These are phyloP conservation scores for Aspergillus sp. DNA, from an alignment of 2,329 filamentous ascomycete species.

Conservation along the genomic window DNA sequence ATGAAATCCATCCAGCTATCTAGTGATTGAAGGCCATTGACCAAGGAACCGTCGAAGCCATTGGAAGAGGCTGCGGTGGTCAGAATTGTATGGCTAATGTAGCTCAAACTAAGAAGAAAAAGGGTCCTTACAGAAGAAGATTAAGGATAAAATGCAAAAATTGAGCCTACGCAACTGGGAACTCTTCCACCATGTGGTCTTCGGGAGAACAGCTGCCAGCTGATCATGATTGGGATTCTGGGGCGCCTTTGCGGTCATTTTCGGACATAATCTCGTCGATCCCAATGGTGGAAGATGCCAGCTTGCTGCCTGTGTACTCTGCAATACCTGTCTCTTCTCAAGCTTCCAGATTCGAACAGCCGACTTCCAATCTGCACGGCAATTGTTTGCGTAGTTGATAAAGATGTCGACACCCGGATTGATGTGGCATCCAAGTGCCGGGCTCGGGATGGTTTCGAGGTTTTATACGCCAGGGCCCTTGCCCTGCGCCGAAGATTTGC, in stretches of 20 bases:
- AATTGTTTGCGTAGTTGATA: too few species aligned
- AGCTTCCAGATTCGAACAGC: too few species aligned
- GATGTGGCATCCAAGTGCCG: too few species aligned
- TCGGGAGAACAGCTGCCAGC: background rate
- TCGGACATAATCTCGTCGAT: slow-evolving; percentile 19
- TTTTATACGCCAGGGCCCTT: too few species aligned
- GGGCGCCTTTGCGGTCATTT: background rate
- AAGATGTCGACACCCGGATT: too few species aligned
- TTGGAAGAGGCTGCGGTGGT: slow-evolving; percentile 10
- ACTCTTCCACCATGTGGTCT: background rate
- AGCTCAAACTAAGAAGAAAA: background rate
- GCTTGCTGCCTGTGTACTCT: too few species aligned
- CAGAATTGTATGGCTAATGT: background rate
- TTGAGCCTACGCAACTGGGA: background rate
- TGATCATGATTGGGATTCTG: background rate
- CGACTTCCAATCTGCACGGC: too few species aligned
- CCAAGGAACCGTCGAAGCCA: slow-evolving; percentile 14
- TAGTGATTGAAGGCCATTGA: slow-evolving; percentile 36
- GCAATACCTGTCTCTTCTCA: too few species aligned
- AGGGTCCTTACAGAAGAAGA: background rate
- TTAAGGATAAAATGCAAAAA: slow-evolving; percentile 4
- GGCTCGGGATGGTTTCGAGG: too few species aligned
- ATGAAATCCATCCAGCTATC: slow-evolving; percentile 33
- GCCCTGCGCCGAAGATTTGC: background rate
- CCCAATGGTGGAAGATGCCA: too few species aligned